These are phyloP conservation scores for Lasiosphaeria ovina DNA, from an alignment of 495 filamentous ascomycete genomes.

Conservation along the genomic window DNA sequence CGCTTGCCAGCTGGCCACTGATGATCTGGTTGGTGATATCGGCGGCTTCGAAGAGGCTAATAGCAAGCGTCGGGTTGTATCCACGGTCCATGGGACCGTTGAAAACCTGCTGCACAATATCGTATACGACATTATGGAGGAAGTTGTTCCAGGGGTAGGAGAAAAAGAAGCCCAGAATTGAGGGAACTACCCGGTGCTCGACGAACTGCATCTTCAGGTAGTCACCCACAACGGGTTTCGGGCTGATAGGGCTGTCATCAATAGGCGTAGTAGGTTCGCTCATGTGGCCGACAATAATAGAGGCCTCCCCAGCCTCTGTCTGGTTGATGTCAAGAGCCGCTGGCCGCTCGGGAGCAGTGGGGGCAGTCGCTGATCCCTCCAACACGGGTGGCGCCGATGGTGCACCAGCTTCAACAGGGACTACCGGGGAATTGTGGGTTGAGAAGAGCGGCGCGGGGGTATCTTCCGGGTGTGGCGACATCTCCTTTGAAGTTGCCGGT, in stretches of 20 bases:
- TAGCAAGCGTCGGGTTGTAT: conserved; percentile 87
- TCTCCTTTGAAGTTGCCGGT: conserved; percentile 1
- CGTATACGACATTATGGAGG: conserved; percentile 98
- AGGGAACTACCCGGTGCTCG: conserved; percentile 88
- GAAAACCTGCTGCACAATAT: conserved; percentile 98
- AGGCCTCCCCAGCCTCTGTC: conserved; percentile 20
- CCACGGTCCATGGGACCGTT: conserved; percentile 97
- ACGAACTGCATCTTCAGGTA: conserved; percentile 97
- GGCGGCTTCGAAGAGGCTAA: conserved; percentile 87
- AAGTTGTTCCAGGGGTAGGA: conserved; percentile 99
- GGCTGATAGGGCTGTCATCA: conserved; percentile 15
- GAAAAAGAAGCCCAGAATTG: conserved; percentile 98
- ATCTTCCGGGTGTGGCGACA: conserved; percentile 62
- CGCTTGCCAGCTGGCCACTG: conserved; percentile 81
- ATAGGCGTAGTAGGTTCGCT: conserved; percentile 15
- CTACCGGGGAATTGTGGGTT: conserved; percentile 15
- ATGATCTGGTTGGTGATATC: conserved; percentile 89
- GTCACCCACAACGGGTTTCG: conserved; percentile 90
- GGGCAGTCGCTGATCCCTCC: background rate
- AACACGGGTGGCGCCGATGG: background rate
- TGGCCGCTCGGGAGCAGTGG: background rate
- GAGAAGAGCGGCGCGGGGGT: conserved; percentile 67
- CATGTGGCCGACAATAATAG: conserved; percentile 17
- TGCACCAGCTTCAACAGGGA: background rate
- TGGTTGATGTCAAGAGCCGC: background rate